Percentiles rank a stretch among this genome's conserved stretches.
Conservation (phyloP, 2,329 filamentous ascomycete species). For the Botrytis cinerea region DNA sequence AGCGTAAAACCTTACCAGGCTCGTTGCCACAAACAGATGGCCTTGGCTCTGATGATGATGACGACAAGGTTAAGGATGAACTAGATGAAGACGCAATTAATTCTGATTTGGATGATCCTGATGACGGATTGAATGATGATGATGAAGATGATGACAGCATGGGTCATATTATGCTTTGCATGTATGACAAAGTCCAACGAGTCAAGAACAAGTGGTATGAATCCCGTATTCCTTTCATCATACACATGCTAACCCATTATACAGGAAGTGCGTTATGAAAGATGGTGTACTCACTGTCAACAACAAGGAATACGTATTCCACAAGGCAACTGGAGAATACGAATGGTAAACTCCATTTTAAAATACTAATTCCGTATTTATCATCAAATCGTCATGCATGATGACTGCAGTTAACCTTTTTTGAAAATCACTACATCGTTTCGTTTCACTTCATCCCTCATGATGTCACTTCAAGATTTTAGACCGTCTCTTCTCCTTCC, state of each 20-base stretch:
- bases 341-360: conserved; percentile 71
- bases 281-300: conserved; percentile 93
- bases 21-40: conserved; percentile 58
- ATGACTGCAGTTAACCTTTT: neutral
- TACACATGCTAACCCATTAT: conserved; percentile 34
- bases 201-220: conserved; percentile 96
- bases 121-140: conserved; percentile 80
- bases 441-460: neutral
- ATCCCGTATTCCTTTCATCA: neutral
- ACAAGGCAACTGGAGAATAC: conserved; percentile 95
- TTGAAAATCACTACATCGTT: neutral
- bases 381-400: neutral
- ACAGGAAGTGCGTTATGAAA: conserved; percentile 94
- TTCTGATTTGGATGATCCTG: conserved; percentile 93
- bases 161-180: conserved; percentile 94
- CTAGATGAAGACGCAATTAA: conserved; percentile 96
- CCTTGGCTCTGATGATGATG: conserved; percentile 56
- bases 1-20: conserved; percentile 35
- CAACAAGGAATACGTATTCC: conserved; percentile 95
- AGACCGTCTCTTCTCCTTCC: neutral
- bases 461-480: neutral
- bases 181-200: conserved; percentile 97
- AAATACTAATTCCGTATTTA: neutral
- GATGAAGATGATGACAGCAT: conserved; percentile 84
- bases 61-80: conserved; percentile 57